These are phyloP conservation scores for Umbelopsis vinacea DNA, from an alignment of 192 early-diverging fungal species.

Conservation along the genomic window DNA sequence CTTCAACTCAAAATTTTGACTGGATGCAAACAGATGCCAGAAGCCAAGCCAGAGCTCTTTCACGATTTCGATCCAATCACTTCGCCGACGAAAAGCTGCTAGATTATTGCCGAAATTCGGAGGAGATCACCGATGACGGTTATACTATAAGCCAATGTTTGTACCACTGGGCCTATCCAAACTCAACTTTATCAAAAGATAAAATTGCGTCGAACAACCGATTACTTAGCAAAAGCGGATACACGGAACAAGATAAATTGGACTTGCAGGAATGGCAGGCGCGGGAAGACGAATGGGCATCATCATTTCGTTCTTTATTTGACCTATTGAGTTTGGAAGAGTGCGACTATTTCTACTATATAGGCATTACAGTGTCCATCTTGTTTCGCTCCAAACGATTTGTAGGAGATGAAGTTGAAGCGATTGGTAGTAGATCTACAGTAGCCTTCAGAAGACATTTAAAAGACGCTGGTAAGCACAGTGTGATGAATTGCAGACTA, in stretches of 20 bases:
- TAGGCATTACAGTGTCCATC: background rate
- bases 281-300: background rate
- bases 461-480: background rate
- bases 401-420: background rate
- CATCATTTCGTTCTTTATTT: slow-evolving; percentile 3
- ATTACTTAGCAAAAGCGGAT: slow-evolving; percentile 6
- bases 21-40: background rate
- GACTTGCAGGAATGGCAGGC: slow-evolving; percentile 1
- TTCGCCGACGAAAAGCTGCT: background rate
- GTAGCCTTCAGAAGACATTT: slow-evolving; percentile 2
- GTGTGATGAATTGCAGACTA: background rate
- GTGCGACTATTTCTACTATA: slow-evolving; percentile 14
- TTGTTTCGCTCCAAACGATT: background rate
- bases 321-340: background rate
- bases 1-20: background rate
- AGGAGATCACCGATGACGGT: background rate
- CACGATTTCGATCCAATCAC: background rate
- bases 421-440: background rate
- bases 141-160: slow-evolving; percentile 3
- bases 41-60: background rate
- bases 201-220: background rate
- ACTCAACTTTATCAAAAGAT: background rate
- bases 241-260: background rate
- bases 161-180: slow-evolving; percentile 7
- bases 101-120: background rate